phyloP scores from a whole-genome alignment of 495 filamentous ascomycete genomes.

The Lasiosphaeris hirsuta region DNA sequence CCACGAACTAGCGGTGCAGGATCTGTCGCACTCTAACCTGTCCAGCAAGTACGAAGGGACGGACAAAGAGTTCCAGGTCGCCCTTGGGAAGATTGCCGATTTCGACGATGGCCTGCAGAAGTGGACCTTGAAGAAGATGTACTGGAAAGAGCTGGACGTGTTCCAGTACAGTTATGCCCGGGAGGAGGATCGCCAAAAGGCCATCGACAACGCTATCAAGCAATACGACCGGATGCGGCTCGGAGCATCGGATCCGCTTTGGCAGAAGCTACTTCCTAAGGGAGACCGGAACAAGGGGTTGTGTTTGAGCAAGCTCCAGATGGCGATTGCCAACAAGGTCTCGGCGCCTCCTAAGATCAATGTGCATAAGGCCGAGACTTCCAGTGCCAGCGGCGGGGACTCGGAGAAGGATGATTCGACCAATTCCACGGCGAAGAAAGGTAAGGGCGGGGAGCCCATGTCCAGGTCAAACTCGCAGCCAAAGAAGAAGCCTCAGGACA shows the following conservation, averaged over 20 bases:
- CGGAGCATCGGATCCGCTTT: constrained; percentile 66
- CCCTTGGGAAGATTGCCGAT: constrained; percentile 58
- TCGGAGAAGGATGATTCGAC: constrained; percentile 39
- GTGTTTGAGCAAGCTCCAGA: constrained; percentile 68
- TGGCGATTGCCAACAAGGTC: constrained; percentile 57
- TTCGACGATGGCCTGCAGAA: constrained; percentile 54
- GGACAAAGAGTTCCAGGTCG: constrained; percentile 55
- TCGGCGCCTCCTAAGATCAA: constrained; percentile 58
- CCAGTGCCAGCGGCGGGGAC: constrained; percentile 55
- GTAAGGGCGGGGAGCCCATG: constrained; percentile 50
- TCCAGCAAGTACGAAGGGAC: constrained; percentile 46
- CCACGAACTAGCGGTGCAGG: constrained; percentile 66
- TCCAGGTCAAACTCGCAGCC: constrained; percentile 51
- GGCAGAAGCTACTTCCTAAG: constrained; percentile 73
- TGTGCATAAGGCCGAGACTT: constrained; percentile 53
- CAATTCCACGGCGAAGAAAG: constrained; percentile 25
- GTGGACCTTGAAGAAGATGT: constrained; percentile 64
- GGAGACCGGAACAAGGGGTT: constrained; percentile 78
- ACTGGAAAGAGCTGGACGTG: constrained; percentile 79
- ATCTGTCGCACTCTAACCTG: constrained; percentile 57
- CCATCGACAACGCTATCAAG: constrained; percentile 80
- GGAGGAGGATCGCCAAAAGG: constrained; percentile 66
- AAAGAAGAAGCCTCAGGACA: constrained; percentile 58
- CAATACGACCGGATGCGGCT: constrained; percentile 77
- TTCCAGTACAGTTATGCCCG: constrained; percentile 71